Base-by-base conservation (phyloP, 2,329 filamentous ascomycete species). In the Pseudocercospora pini-densiflorae region DNA sequence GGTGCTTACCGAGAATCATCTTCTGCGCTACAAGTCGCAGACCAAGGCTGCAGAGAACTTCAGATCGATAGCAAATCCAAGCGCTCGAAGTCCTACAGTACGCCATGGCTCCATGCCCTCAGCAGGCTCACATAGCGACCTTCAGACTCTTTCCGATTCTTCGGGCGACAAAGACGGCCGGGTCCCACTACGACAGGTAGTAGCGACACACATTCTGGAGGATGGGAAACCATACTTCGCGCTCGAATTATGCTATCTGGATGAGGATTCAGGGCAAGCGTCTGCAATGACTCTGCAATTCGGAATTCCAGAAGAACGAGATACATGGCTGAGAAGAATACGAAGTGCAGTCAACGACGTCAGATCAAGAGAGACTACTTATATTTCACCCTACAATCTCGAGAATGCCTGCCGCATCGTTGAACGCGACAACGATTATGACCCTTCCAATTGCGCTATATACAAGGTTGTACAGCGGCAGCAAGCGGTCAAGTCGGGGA, bases 1-100 rank as follows among this genome's bases (percentile, higher is more conserved):
- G 62, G 90, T 92, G 14, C 80, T 92, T 70, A 92, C 89, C 6
- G 89, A 91, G 70, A 86, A 85, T 5, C 88, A 91, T 76, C 79
- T 92, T 63, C 79, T 91, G 62, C 85, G 89, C 12, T 91, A 90
- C 81, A 90, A 91, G 77, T 90, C 81, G 72, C 88, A 90, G 71
- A 79, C 82, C 53, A 89, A 89, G 75, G 90, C 90, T 12, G 82
- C 85, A 29, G 89, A 92, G 65, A 81, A 83, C 45, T 92, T 91
- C 71, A 83, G 85, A 54, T 69, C 71, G 65, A 81, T 75, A 77
- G 68, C 73, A 73, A 23, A 78, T 77, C 59, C 66, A n/a, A 59
- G 73, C 63, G 73, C 79, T 49, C 81, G 85, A 58, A 79, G 79
- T 31, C 78, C 77, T 10, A 79, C 80, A 19, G 79, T 81, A 43